These are phyloP conservation scores for Fragaria nilgerrensis DNA, from an alignment of 306 rosid species.

Conservation along the genomic window DNA sequence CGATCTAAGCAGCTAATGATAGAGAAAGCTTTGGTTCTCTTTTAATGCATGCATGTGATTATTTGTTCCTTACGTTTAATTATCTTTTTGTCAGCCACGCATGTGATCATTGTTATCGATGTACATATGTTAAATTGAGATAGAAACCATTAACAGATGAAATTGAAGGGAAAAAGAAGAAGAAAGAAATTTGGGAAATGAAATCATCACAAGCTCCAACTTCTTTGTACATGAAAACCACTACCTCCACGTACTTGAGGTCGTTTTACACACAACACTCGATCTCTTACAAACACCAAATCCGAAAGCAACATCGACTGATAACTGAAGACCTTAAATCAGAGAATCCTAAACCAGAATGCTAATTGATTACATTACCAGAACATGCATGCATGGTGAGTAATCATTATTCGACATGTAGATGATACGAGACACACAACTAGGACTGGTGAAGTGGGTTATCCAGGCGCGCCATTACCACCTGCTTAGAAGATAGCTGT, in stretches of 20 bases:
- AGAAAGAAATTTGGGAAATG: not conserved
- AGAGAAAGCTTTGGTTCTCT: no score
- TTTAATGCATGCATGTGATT: no score
- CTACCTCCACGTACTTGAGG: not conserved
- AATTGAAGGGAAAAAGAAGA: no score
- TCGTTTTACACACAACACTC: not conserved
- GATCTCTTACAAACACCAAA: not conserved
- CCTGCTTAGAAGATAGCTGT: constrained; percentile 28
- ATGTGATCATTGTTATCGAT: no score
- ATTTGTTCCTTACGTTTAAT: no score
- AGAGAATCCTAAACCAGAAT: not conserved
- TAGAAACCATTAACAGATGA: no score
- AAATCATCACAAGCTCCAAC: not conserved
- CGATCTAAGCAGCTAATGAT: no score
- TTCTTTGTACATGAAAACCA: not conserved
- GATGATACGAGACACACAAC: not conserved
- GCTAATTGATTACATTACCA: not conserved
- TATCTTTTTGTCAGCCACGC: no score
- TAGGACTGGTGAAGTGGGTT: not conserved
- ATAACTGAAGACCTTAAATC: not conserved
- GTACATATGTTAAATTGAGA: no score
- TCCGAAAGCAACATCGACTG: not conserved
- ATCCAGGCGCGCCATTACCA: not conserved
- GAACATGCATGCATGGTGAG: not conserved
- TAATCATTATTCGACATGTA: not conserved